Percentiles rank a stretch among this genome's conserved stretches.
Conservation (phyloP, 306 rosid species). For the Crotalaria pallida region DNA sequence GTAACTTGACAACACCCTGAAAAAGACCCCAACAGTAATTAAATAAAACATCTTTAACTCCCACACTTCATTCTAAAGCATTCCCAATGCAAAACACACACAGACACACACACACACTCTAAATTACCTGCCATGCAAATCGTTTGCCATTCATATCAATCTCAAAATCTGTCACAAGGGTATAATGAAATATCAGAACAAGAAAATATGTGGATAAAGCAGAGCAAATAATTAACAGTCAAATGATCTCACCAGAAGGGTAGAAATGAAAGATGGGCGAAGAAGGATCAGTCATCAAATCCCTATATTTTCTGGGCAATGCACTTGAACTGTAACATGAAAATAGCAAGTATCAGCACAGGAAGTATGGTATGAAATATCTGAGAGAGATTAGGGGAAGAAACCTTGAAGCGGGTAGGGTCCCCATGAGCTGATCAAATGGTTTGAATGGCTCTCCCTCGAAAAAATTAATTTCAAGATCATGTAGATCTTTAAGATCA, state of each 20-base stretch:
- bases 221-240: background rate
- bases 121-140: conserved; percentile 75
- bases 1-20: conserved; percentile 83
- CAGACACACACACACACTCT: background rate
- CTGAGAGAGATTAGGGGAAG: background rate
- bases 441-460: conserved; percentile 74
- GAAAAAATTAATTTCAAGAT: conserved; percentile 57
- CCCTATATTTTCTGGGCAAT: conserved; percentile 61
- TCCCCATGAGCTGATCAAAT: conserved; percentile 89
- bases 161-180: conserved; percentile 56
- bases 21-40: background rate
- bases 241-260: conserved; percentile 55
- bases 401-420: conserved; percentile 79
- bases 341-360: background rate
- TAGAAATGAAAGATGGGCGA: conserved; percentile 63
- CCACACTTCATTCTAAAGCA: conserved; percentile 9
- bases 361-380: background rate
- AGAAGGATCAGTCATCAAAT: conserved; percentile 62
- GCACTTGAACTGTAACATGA: conserved; percentile 60
- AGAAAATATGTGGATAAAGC: background rate
- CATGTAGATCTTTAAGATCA: conserved; percentile 54
- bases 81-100: background rate
- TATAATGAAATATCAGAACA: background rate
- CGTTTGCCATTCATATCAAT: conserved; percentile 91
- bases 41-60: background rate